Base-by-base conservation (phyloP, 2,329 filamentous ascomycete genomes). In the Cercospora sesami region DNA sequence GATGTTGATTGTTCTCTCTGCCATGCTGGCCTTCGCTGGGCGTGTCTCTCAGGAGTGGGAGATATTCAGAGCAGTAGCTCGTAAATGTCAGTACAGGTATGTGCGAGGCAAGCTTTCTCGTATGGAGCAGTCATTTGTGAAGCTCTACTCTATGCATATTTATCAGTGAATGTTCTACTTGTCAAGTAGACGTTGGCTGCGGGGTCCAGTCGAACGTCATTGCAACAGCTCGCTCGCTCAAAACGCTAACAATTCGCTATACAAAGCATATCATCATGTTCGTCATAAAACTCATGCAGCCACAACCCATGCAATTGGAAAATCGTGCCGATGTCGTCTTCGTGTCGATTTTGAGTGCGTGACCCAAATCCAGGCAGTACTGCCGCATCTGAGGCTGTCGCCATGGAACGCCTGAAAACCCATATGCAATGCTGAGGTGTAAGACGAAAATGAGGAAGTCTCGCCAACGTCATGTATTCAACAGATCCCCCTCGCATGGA, bases 1-100 rank as follows among this genome's bases (percentile, higher is more conserved):
- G 36, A 76, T 64, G 18, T 68, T 51, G 55, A 73, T 63, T 30
- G 57, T 73, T 31, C 64, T 53, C 31, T 68, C 64, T 5, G 60
- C 5, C 60, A 62, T 62, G 12, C 42, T 62, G 59, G 4, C 14
- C 33, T n/a, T n/a, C 9, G n/a, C 23, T 14, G 39, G 16, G 23
- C 14, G 23, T 1, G 48, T 23, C 6, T 28, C 6, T 9, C 26
- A 12, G 26, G 5, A 42, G 21, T 33, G 14, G 21, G 5, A 60
- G 7, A 16, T 42, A n/a, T 28, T 4, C 18, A 28, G 21, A 14
- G 10, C 21, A 28, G 2, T 26, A 55, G 48, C 48, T 12, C 21
- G 12, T 55, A 55, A 2, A 4, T 55, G 12, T 23, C 6, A 55
- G 48, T n/a, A n/a, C 14, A 53, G 26, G 36, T 42, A 30, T 14